These are phyloP conservation scores for Talaromyces albobiverticillius DNA, from an alignment of 2,329 filamentous ascomycete species.

Conservation along the genomic window DNA sequence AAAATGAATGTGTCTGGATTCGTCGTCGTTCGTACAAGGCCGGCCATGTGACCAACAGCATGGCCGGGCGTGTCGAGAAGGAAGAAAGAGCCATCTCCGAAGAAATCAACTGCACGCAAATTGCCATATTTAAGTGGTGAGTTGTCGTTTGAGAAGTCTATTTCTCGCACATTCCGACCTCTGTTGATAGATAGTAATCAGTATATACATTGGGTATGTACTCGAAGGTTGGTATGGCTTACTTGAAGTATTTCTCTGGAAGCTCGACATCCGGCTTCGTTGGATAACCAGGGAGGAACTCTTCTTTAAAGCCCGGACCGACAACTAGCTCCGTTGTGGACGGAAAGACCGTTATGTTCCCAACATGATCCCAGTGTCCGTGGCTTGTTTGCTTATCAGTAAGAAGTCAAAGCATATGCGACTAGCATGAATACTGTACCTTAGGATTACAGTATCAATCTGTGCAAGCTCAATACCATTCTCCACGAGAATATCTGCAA, in stretches of 20 bases:
- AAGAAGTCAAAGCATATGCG: slow-evolving; percentile 29
- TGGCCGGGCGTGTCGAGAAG: slow-evolving; percentile 28
- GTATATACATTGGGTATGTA: background rate
- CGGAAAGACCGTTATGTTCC: slow-evolving; percentile 45
- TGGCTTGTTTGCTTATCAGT: slow-evolving; percentile 27
- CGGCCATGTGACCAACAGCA: slow-evolving; percentile 25
- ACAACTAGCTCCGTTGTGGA: slow-evolving; percentile 43
- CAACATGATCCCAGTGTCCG: slow-evolving; percentile 43
- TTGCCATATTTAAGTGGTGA: slow-evolving; percentile 22
- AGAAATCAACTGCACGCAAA: slow-evolving; percentile 27
- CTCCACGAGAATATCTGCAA: slow-evolving; percentile 40
- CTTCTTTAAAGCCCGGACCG: slow-evolving; percentile 46
- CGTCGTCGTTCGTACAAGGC: slow-evolving; percentile 23
- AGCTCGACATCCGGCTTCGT: slow-evolving; percentile 37
- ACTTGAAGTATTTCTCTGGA: slow-evolving; percentile 42
- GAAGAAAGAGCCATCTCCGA: slow-evolving; percentile 29
- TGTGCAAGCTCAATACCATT: slow-evolving; percentile 30
- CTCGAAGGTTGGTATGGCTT: slow-evolving; percentile 13
- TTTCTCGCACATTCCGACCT: slow-evolving; percentile 3
- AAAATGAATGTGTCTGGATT: slow-evolving; percentile 41
- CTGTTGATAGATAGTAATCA: background rate
- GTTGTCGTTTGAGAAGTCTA: slow-evolving; percentile 26
- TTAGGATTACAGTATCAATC: slow-evolving; percentile 30
- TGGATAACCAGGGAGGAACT: slow-evolving; percentile 46
- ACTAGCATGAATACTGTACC: slow-evolving; percentile 18